Evolutionary conservation across 2,329 filamentous ascomycete species (phyloP), one percentile per base, ranked within the genome.

Genomic region (Plectosphaerella plurivora): DNA sequence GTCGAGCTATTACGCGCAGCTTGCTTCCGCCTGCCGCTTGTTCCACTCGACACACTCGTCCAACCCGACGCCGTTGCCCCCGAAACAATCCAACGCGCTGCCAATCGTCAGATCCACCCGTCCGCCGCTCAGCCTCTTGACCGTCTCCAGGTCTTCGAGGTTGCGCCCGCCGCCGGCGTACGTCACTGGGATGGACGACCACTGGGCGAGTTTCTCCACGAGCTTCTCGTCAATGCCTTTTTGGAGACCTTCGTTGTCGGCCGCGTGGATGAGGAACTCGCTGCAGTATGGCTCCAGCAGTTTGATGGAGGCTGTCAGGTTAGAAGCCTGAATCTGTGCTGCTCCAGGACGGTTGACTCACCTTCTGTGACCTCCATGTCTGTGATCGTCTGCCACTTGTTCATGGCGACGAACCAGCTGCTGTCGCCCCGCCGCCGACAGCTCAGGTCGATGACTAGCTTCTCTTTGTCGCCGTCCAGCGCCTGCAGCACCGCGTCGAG

Each of bases 371-470:
- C 84, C 67, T 97, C 91, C 85, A 96, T 96, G 63, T 97, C 90
- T 2, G 94, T 97, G 52, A 97, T 87, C 1, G 91, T 96, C 77
- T 97, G 94, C 94, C 94, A 99, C 69, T 96, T 96, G 71, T 99
- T 90, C 87, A 96, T 99, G 51, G 94, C 93, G n/a, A 99, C 94
- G 63, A 89, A 91, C 94, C 94, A 99, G 39, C 76, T 86, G 52
- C 86, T 77, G 4, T 77, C 74, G 37, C 79, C 88, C 55, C 85
- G 86, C 53, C 86, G 79, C 49, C 94, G 84, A 67, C 94, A 99
- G 70, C 91, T 96, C 22, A 99, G 81, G 66, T 99, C 94, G 66
- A 99, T 92, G 59, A 99, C 93, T 47, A 99, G 83, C 70, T 89
- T 94, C 47, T 77, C 73, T 66, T 78, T 90, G 66, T 96, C 87